phyloP scores from a whole-genome alignment of 129 eudicot genomes.

The Cynara cardunculus region DNA sequence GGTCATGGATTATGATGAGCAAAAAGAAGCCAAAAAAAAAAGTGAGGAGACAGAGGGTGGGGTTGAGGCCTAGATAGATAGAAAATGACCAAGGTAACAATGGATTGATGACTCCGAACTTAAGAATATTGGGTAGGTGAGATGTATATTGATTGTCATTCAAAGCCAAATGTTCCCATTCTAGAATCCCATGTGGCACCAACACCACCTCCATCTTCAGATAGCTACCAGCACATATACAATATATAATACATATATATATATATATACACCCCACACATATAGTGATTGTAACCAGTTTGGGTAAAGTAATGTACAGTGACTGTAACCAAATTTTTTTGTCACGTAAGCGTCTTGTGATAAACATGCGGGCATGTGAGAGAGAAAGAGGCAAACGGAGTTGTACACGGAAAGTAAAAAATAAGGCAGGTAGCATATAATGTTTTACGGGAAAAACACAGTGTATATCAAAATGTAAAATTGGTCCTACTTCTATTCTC shows the following conservation, averaged over 20 bases:
- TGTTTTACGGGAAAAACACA: too few relatives aligned
- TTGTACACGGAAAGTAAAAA: constrained; percentile 32
- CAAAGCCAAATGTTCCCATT: constrained; percentile 16
- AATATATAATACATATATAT: too few relatives aligned
- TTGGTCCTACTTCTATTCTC: too few relatives aligned
- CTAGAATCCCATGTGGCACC: constrained; percentile 33
- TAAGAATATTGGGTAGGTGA: constrained; percentile 29
- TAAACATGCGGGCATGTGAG: constrained; percentile 27
- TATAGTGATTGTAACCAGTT: too few relatives aligned
- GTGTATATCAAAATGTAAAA: too few relatives aligned
- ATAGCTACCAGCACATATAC: not conserved
- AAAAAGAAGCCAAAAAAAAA: not conserved
- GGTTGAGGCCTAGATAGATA: constrained; percentile 8
- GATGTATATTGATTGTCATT: constrained; percentile 18
- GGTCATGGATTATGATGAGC: not conserved
- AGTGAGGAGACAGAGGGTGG: not conserved
- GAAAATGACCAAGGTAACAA: constrained; percentile 26
- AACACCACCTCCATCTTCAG: constrained; percentile 11
- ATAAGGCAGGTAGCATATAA: constrained; percentile 12
- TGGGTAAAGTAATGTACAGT: too few relatives aligned
- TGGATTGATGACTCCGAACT: constrained; percentile 1
- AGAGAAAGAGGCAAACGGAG: not conserved
- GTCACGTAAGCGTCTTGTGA: constrained; percentile 16
- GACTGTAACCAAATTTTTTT: not conserved
- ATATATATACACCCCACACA: too few relatives aligned